Evolutionary conservation across 257 asterid genomes (phyloP), one percentile per base, ranked within the genome.

Genomic region (Linderniella brevidens): DNA sequence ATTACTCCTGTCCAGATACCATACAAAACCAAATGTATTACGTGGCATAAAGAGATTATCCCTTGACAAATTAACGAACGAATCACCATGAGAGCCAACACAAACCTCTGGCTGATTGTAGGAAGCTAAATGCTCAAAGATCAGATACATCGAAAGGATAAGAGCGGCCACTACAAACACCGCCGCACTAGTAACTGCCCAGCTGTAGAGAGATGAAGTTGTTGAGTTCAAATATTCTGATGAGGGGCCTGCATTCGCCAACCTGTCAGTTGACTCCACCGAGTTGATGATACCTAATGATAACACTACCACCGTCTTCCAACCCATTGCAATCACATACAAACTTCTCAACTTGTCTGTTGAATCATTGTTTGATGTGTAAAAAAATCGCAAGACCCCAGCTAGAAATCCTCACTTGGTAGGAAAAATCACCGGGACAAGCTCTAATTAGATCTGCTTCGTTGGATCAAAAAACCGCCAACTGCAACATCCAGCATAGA

Each of bases 51-150:
- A 13, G 5, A 14, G 41, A 16, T 14, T 35, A 4, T 35, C 37
- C 38, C 48, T 25, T 25, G 6, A 3, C 4, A 25, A 25, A 25
- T 6, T 25, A 25, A 25, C 32, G 6, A 25, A 25, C 32, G 6
- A 6, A 25, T 25, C 29, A 29, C 46, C 49, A 18, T 19, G 14
- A 60, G 49, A 13, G 9, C 19, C 20, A 47, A 50, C 45, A 66
- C 79, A 8, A 63, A 84, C 98, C 98, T 77, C 95, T 14, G 95
- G 98, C 70, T 80, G 93, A 58, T 84, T 66, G 68, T 84, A 88
- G 0, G 95, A 79, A 59, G 87, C 80, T 65, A 88, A 70, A 71
- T 88, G 95, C 84, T 84, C 98, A 18, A 88, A 79, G 45, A 80
- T 70, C 35, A 88, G 93, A 63, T 70, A 80, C 79, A 76, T 65